Evolutionary conservation across 352 stramenopile species (phyloP).

Genomic region (Globisporangium cederbergense): DNA sequence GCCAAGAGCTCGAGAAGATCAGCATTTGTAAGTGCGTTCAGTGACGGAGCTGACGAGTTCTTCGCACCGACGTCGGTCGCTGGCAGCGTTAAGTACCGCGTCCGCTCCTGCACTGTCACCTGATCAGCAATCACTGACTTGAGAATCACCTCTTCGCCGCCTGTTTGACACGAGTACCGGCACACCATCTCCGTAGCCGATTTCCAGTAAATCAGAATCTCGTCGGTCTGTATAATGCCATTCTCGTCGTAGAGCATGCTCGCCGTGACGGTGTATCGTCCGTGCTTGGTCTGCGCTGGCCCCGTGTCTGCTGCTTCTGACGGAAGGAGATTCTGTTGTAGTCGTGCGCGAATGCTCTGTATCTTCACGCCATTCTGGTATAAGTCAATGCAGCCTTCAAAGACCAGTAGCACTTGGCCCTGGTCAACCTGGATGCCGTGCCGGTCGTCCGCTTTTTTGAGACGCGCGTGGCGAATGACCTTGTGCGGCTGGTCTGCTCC

Average conservation of each 20-base stretch:
- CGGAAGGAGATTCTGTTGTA: slow-evolving; percentile 14
- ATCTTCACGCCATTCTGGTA: slow-evolving; percentile 42
- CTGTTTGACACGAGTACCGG: slow-evolving; percentile 54
- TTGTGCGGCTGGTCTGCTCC: slow-evolving; percentile 42
- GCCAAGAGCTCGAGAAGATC: slow-evolving; percentile 59
- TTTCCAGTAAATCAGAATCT: slow-evolving; percentile 65
- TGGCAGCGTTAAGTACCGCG: slow-evolving; percentile 35
- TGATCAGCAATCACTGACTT: slow-evolving; percentile 51
- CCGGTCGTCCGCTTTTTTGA: slow-evolving; percentile 39
- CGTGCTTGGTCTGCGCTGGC: slow-evolving; percentile 18
- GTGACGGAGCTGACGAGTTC: slow-evolving; percentile 22
- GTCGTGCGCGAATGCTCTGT: slow-evolving; percentile 33
- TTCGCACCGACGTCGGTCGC: slow-evolving; percentile 33
- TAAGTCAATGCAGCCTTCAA: slow-evolving; percentile 50
- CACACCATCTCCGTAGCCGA: slow-evolving; percentile 55
- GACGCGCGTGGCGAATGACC: slow-evolving; percentile 43
- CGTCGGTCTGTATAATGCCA: slow-evolving; percentile 32
- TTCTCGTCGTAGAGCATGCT: slow-evolving; percentile 26
- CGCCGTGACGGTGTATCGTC: slow-evolving; percentile 12
- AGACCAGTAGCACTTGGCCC: slow-evolving; percentile 44
- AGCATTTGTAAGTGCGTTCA: slow-evolving; percentile 67
- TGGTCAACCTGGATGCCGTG: slow-evolving; percentile 25
- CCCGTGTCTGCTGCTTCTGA: slow-evolving; percentile 3
- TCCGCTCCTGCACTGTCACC: slow-evolving; percentile 39
- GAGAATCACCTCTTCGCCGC: slow-evolving; percentile 60